Base-by-base conservation (phyloP, 148 eudicot genomes). In the Cornus controversa region DNA sequence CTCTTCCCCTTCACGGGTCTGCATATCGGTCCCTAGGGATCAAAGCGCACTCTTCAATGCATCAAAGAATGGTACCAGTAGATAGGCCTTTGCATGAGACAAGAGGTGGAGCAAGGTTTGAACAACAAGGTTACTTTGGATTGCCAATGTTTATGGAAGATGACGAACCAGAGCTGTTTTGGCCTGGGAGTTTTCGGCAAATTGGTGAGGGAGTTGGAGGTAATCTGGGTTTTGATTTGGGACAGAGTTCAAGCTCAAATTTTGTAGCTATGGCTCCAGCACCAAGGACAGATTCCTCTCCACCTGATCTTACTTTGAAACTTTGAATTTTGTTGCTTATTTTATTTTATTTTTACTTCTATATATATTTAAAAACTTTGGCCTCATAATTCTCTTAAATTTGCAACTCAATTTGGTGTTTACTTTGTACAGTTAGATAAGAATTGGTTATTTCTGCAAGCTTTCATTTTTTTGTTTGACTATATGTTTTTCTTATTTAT, bases 181-280 rank as follows among this genome's bases (percentile, higher is more conserved):
- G 90, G 90, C 90, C 88, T 1, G 90, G 90, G 53, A 87, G 90
- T 42, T 87, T 81, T 54, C 78, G 85, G 22, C 82, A 77, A 72
- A 69, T 79, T 14, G 81, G 69, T 13, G 74, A 58, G 57, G 79
- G 77, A 16, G 73, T 24, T 16, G 26, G 70, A 22, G 50, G 63
- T 23, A 72, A 58, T 73, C 29, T 40, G n/a, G 74, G 58, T 9
- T 70, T 60, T 22, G 74, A 71, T 6, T 68, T 73, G 7, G 86
- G 77, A 5, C 83, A 80, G 26, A 71, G 71, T 36, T 73, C 78
- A 0, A 63, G 62, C 63, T 60, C 76, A 22, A 73, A 86, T 84
- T 70, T 82, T 74, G 85, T 77, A 67, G 26, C 80, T 14, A 27
- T 62, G 75, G 73, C 76, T 54, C 80, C 82, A 71, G 76, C 74